A percentile compares a stretch with the other conserved stretches of the same genome.
Evolutionary conservation across 2,329 filamentous ascomycete genomes (phyloP).

Genomic region (Stemphylium lycopersici): DNA sequence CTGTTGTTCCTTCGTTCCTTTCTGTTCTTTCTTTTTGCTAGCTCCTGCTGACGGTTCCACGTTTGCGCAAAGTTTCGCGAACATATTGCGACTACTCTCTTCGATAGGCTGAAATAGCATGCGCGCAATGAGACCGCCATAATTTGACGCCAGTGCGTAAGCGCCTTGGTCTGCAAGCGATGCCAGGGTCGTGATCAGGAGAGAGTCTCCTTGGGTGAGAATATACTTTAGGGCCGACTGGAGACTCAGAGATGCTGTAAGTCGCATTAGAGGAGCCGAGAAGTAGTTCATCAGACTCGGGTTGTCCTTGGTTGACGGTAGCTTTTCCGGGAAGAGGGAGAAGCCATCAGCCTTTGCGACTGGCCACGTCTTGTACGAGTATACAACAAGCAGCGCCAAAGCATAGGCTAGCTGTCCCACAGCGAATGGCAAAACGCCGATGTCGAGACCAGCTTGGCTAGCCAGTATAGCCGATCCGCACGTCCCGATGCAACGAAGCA

Average conservation of each 20-base stretch:
- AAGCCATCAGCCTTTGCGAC: constrained; percentile 67
- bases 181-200: constrained; percentile 81
- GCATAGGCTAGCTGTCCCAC: constrained; percentile 84
- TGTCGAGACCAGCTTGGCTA: constrained; percentile 56
- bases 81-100: constrained; percentile 88
- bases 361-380: constrained; percentile 65
- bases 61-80: constrained; percentile 75
- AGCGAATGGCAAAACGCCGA: constrained; percentile 87
- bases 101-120: constrained; percentile 94
- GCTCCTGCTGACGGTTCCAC: constrained; percentile 17
- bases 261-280: constrained; percentile 70
- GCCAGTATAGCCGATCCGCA: constrained; percentile 73
- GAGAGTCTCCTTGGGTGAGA: constrained; percentile 90
- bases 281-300: constrained; percentile 55
- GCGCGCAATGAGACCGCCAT: constrained; percentile 82
- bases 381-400: constrained; percentile 70
- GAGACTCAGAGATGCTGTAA: constrained; percentile 82
- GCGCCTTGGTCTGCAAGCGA: constrained; percentile 82
- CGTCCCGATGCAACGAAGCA: constrained; percentile 76
- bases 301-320: constrained; percentile 46
- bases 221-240: constrained; percentile 92
- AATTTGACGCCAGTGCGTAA: constrained; percentile 93
- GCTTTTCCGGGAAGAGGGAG: constrained; percentile 64
- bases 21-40: background rate
- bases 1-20: constrained; percentile 23